Evolutionary conservation across 2,329 filamentous ascomycete species (phyloP).

Genomic region (Sclerotinia spermophila): DNA sequence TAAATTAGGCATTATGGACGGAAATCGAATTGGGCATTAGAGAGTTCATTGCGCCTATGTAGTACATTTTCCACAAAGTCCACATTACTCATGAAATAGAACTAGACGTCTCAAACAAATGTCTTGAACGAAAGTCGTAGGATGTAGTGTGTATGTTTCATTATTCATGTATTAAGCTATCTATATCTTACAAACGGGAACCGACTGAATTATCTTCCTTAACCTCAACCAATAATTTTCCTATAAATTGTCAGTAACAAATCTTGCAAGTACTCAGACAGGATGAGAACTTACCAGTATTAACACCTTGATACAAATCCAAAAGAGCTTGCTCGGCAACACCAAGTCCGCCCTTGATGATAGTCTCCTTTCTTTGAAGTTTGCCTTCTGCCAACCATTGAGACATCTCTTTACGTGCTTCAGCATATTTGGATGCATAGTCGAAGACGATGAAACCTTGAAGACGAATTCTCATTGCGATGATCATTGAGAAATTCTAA

Average conservation of each 20-base stretch:
- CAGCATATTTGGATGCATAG: slow-evolving; percentile 53
- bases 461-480: slow-evolving; percentile 56
- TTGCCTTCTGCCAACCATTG: slow-evolving; percentile 70
- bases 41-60: background rate
- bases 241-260: slow-evolving; percentile 20
- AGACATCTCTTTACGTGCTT: slow-evolving; percentile 57
- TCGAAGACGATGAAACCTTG: slow-evolving; percentile 74
- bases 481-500: slow-evolving; percentile 50
- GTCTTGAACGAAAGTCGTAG: background rate
- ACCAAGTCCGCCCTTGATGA: slow-evolving; percentile 65
- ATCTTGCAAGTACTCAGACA: background rate
- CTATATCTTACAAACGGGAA: slow-evolving; percentile 21
- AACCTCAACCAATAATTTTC: slow-evolving; percentile 55
- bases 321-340: slow-evolving; percentile 60
- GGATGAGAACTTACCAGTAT: slow-evolving; percentile 52
- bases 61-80: background rate
- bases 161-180: background rate
- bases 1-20: background rate
- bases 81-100: background rate
- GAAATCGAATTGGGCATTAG: background rate
- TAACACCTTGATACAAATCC: slow-evolving; percentile 63
- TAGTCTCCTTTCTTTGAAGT: slow-evolving; percentile 66
- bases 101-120: background rate
- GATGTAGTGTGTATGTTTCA: background rate
- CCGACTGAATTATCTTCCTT: slow-evolving; percentile 37